Conservation (phyloP, 169 alveolate species). For the Plasmodium yoelii region DNA sequence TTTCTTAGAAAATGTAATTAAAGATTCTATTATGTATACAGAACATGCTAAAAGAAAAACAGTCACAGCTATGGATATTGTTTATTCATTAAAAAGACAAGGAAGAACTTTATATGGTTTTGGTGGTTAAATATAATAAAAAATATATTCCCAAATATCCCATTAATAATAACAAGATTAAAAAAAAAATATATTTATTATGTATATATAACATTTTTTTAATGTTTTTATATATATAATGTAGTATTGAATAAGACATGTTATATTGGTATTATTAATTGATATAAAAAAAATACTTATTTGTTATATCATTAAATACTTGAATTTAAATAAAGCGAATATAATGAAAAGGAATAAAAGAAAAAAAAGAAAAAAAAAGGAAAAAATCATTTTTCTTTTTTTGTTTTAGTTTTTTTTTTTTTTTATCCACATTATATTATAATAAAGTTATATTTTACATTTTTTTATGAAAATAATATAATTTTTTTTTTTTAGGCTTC, state of each 20-base stretch:
- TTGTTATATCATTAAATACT: too few relatives aligned
- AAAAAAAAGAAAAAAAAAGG: neutral
- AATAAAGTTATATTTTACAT: neutral
- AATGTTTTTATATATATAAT: neutral
- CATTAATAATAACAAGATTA: neutral
- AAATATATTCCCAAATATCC: neutral
- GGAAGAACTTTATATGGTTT: slow-evolving; percentile 99
- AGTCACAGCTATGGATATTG: slow-evolving; percentile 99
- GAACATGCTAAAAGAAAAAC: slow-evolving; percentile 99
- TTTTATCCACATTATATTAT: slow-evolving; percentile 18
- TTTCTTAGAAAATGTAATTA: slow-evolving; percentile 98
- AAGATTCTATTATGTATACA: slow-evolving; percentile 99
- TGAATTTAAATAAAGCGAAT: slow-evolving; percentile 50
- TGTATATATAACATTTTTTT: too few relatives aligned
- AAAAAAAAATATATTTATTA: neutral
- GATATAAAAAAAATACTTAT: too few relatives aligned
- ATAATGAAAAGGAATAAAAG: slow-evolving; percentile 21
- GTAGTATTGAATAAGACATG: slow-evolving; percentile 7
- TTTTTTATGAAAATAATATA: neutral
- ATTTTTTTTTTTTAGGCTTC: slow-evolving; percentile 53
- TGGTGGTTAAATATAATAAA: slow-evolving; percentile 94
- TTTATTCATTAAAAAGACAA: slow-evolving; percentile 99
- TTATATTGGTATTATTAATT: too few relatives aligned
- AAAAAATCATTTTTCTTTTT: slow-evolving; percentile 5
- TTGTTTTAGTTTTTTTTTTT: slow-evolving; percentile 51